Percentiles rank a stretch among this genome's conserved stretches.
Conservation (phyloP, 306 rosid genomes). For the Urtica urens region DNA sequence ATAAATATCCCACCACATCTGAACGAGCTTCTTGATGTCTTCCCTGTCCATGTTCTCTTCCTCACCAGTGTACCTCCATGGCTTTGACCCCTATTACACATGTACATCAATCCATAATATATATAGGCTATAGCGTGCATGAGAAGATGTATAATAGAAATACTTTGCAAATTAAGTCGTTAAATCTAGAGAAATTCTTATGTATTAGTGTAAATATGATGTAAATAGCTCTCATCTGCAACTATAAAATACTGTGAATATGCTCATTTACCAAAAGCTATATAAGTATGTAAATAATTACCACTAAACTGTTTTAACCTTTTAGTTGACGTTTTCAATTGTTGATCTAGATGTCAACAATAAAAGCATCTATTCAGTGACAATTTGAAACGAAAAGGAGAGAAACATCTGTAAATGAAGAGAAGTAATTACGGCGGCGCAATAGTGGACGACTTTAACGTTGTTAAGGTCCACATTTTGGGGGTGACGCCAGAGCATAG, state of each 20-base stretch:
- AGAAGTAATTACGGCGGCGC: constrained; percentile 32
- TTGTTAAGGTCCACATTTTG: constrained; percentile 30
- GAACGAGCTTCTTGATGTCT: constrained; percentile 40
- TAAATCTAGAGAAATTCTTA: too few species aligned
- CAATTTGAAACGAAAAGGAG: not conserved
- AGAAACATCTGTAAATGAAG: too few species aligned
- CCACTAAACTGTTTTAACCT: too few species aligned
- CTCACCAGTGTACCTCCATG: constrained; percentile 42
- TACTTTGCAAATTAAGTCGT: too few species aligned
- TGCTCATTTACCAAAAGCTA: too few species aligned
- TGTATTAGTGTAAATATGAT: too few species aligned
- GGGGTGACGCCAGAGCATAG: constrained; percentile 47
- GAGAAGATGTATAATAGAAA: too few species aligned
- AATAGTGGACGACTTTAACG: constrained; percentile 35
- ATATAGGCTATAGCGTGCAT: too few species aligned
- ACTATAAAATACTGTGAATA: too few species aligned
- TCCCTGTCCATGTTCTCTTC: constrained; percentile 39
- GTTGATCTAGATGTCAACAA: not conserved
- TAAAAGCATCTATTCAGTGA: not conserved
- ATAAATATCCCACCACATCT: constrained; percentile 40
- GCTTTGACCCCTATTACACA: constrained; percentile 34
- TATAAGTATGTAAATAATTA: too few species aligned
- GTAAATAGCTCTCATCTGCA: too few species aligned
- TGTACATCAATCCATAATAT: not conserved
- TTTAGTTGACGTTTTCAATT: too few species aligned